Conservation (phyloP, 768 basidiomycete genomes). For the Mrakia hoshinonis region DNA sequence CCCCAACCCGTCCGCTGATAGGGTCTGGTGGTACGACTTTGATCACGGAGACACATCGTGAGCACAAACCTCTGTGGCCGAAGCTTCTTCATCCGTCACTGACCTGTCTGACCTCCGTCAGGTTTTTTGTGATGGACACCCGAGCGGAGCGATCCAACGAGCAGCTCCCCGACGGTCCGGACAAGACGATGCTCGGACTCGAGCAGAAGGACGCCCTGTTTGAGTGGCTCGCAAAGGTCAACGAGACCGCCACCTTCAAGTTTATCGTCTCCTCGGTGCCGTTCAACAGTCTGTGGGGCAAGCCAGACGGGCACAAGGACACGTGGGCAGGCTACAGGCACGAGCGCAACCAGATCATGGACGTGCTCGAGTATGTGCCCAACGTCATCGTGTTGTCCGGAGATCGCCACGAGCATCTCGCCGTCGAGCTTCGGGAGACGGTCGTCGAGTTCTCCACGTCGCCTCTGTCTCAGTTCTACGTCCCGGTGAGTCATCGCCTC, state of each 20-base stretch:
- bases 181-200: conserved; percentile 59
- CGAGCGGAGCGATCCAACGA: conserved; percentile 51
- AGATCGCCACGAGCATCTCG: conserved; percentile 36
- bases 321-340: conserved; percentile 59
- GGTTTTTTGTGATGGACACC: conserved; percentile 70
- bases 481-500: conserved; percentile 47
- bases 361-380: conserved; percentile 55
- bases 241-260: conserved; percentile 64
- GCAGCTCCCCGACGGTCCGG: conserved; percentile 31
- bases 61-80: too few species aligned
- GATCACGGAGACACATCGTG: conserved; percentile 39
- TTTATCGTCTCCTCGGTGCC: conserved; percentile 68
- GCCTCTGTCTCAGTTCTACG: conserved; percentile 50
- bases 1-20: conserved; percentile 19
- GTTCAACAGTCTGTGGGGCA: conserved; percentile 61
- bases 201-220: conserved; percentile 54
- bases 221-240: conserved; percentile 59
- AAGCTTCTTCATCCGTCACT: conserved; percentile 44
- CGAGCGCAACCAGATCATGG: conserved; percentile 55
- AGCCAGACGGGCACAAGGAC: conserved; percentile 49
- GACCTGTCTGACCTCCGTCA: conserved; percentile 50
- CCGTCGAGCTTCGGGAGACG: conserved; percentile 40
- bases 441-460: conserved; percentile 61
- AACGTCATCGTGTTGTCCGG: conserved; percentile 45
- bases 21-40: conserved; percentile 7